Evolutionary conservation across 192 early-diverging fungal species (phyloP).

Genomic region (Entomortierella parvispora): DNA sequence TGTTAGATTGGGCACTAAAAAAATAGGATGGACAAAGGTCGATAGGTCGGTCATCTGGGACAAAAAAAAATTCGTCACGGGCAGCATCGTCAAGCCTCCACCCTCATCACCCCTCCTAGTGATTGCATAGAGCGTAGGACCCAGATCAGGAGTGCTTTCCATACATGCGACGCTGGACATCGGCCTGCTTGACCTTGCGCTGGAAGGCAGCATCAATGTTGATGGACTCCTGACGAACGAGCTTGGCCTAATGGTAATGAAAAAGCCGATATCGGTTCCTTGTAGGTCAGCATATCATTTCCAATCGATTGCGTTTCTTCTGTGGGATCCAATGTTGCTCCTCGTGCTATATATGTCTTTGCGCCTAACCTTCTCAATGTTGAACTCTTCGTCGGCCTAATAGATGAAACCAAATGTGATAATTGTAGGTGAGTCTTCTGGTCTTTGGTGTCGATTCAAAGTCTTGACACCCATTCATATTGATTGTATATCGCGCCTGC

Average conservation of each 20-base stretch:
- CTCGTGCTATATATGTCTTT: neutral
- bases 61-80: neutral
- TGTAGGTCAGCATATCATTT: neutral
- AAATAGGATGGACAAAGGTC: neutral
- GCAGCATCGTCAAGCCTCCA: too few relatives aligned
- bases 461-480: neutral
- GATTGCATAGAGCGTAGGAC: too few relatives aligned
- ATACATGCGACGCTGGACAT: slow-evolving; percentile 95
- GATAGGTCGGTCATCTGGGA: neutral
- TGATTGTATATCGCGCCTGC: neutral
- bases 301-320: neutral
- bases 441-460: neutral
- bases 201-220: slow-evolving; percentile 96
- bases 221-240: slow-evolving; percentile 96
- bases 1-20: slow-evolving; percentile 90
- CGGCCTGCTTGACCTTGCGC: slow-evolving; percentile 97
- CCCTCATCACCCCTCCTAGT: too few relatives aligned
- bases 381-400: slow-evolving; percentile 99
- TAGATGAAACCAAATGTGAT: neutral
- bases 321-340: neutral
- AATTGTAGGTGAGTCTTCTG: neutral
- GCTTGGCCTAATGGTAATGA: slow-evolving; percentile 84
- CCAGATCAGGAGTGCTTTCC: too few relatives aligned
- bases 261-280: neutral
- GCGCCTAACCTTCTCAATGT: slow-evolving; percentile 90